Evolutionary conservation across 805 yeast species (phyloP), one percentile per base, ranked within the genome.

Genomic region (Alloascoidea africana): DNA sequence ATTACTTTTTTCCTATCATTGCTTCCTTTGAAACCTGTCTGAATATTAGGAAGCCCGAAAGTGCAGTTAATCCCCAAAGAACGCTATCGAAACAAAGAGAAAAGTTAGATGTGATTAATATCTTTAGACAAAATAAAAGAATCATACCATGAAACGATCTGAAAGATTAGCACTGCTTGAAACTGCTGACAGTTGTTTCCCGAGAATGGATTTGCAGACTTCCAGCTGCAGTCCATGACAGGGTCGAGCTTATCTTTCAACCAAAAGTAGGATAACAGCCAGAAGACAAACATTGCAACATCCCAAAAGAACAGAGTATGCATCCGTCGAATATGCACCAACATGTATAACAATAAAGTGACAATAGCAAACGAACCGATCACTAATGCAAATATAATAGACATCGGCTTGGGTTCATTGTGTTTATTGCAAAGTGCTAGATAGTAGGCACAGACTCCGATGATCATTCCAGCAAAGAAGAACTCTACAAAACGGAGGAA

Each of bases 401-500:
- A 8, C 30, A 23, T 23, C 30, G 30, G 30, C n/a, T 8, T 23
- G n/a, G 13, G 8, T 23, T 23, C 13, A 23, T 23, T 8, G n/a
- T 23, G n/a, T 23, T 23, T 23, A 8, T n/a, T 8, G n/a, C 30
- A 23, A 23, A 23, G 13, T 23, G 8, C n/a, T 8, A 23, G 8
- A 23, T 23, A 23, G 42, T 44, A 40, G 27, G 45, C 51, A 40
- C 47, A 42, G 17, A 50, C 41, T 5, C 54, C 54, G 3, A 49
- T 41, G 13, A 47, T 48, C 15, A 50, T 35, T 6, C 54, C 54
- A 18, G 52, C 54, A 36, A 50, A 50, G 43, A 50, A 50, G 36
- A 50, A 46, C 40, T 50, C 51, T 17, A 50, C 43, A 38, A 50
- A 45, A 18, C 54, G 38, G 33, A 50, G 36, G 14, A 42, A 36